A percentile compares a stretch with the other conserved stretches of the same genome.
Evolutionary conservation across 176 grass and related monocot genomes (phyloP).

Genomic region (Zizania latifolia): DNA sequence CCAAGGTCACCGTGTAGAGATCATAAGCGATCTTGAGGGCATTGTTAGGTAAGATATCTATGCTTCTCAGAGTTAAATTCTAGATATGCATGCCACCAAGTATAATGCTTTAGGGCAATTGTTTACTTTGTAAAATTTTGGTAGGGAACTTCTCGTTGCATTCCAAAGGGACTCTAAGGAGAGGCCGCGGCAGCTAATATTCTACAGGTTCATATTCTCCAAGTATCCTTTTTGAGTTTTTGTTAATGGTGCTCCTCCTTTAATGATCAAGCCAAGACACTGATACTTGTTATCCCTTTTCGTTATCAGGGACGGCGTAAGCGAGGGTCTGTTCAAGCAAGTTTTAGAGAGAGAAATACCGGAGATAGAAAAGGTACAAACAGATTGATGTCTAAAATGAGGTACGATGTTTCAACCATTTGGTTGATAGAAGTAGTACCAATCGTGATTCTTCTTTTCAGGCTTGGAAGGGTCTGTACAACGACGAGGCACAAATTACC

Average conservation of each 20-base stretch:
- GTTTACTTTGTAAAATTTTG: background rate
- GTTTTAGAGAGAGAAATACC: slow-evolving; percentile 62
- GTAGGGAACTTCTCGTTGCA: slow-evolving; percentile 53
- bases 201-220: slow-evolving; percentile 44
- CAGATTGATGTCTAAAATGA: background rate
- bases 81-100: background rate
- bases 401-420: background rate
- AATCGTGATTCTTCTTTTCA: background rate
- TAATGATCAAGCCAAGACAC: background rate
- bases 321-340: slow-evolving; percentile 64
- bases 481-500: slow-evolving; percentile 46
- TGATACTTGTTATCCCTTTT: background rate
- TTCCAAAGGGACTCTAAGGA: slow-evolving; percentile 29
- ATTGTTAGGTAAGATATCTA: slow-evolving; percentile 36
- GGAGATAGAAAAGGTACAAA: slow-evolving; percentile 51
- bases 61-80: background rate
- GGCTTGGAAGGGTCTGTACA: slow-evolving; percentile 65
- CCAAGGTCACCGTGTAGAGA: slow-evolving; percentile 49
- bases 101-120: background rate
- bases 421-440: background rate
- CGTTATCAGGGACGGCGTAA: slow-evolving; percentile 58
- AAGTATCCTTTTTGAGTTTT: background rate
- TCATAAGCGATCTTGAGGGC: slow-evolving; percentile 42
- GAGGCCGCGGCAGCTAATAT: slow-evolving; percentile 57
- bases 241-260: background rate